Conservation (phyloP, 179 eudicot species). For the Spinacia oleracea region DNA sequence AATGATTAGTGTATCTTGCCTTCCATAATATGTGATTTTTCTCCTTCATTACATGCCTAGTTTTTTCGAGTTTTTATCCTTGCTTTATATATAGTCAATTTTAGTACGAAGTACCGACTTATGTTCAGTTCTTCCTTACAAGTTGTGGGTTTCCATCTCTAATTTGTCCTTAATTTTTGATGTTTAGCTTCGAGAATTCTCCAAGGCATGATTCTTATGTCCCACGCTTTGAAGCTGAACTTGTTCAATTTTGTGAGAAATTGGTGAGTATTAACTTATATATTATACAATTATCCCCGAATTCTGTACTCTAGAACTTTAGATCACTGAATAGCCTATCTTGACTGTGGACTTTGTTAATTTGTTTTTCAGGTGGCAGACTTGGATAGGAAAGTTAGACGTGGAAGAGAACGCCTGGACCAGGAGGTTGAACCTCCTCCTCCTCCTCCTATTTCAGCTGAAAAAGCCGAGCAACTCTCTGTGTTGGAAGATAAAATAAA, state of each 20-base stretch:
- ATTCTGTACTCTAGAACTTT: neutral
- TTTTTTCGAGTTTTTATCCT: neutral
- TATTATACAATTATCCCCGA: too few relatives aligned
- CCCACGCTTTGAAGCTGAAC: conserved; percentile 88
- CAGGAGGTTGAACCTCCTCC: conserved; percentile 89
- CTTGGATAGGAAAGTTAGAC: conserved; percentile 86
- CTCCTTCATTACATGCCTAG: neutral
- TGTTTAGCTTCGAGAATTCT: conserved; percentile 80
- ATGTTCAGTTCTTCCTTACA: too few relatives aligned
- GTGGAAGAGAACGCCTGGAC: conserved; percentile 90
- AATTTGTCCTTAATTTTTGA: conserved; percentile 19
- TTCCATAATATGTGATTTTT: neutral
- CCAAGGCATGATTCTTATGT: conserved; percentile 89
- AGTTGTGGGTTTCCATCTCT: conserved; percentile 1
- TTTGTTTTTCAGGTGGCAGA: conserved; percentile 61
- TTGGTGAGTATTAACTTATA: conserved; percentile 54
- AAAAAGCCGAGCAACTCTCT: conserved; percentile 89
- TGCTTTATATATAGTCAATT: neutral
- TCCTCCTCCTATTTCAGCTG: conserved; percentile 80
- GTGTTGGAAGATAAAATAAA: conserved; percentile 90
- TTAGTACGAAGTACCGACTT: too few relatives aligned
- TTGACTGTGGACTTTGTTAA: conserved; percentile 15
- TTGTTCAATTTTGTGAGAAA: conserved; percentile 90
- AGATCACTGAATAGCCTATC: neutral
- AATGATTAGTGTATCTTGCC: neutral